Conservation (phyloP, 2,329 filamentous ascomycete genomes). For the Penicillium fuscoglaucum region DNA sequence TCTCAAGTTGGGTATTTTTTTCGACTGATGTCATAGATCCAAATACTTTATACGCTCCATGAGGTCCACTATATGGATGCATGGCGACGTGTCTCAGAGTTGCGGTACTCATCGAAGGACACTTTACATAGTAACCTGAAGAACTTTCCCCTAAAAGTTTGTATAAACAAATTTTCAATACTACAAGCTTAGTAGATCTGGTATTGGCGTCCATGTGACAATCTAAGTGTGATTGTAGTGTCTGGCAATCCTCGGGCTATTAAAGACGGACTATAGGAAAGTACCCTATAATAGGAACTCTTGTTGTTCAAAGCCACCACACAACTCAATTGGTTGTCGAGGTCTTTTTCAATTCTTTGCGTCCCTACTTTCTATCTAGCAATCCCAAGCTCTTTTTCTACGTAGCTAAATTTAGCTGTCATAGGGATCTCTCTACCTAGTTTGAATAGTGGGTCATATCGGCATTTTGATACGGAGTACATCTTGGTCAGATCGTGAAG, state of each 20-base stretch:
- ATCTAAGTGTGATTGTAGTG: not conserved
- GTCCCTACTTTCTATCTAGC: not conserved
- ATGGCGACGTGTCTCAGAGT: not conserved
- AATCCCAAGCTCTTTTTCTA: not conserved
- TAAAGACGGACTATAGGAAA: not conserved
- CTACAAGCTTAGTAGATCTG: not conserved
- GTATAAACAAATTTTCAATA: no score
- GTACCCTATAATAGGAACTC: not conserved
- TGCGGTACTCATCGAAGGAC: not conserved
- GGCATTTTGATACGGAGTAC: not conserved
- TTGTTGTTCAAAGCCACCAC: not conserved
- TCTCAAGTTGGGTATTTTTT: not conserved
- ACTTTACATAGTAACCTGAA: not conserved
- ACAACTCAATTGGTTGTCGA: not conserved
- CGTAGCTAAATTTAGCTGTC: not conserved
- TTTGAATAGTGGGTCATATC: not conserved
- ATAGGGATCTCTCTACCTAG: not conserved
- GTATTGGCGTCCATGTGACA: no score
- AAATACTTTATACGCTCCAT: not conserved
- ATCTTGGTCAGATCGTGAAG: slow-evolving; percentile 1
- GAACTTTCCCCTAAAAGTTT: not conserved
- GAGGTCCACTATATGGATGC: not conserved
- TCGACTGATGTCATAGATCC: not conserved
- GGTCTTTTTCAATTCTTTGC: not conserved
- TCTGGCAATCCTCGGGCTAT: not conserved